Evolutionary conservation across 2,329 filamentous ascomycete genomes (phyloP), one percentile per base, ranked within the genome.

Genomic region (Lasiodiplodia theobromae): DNA sequence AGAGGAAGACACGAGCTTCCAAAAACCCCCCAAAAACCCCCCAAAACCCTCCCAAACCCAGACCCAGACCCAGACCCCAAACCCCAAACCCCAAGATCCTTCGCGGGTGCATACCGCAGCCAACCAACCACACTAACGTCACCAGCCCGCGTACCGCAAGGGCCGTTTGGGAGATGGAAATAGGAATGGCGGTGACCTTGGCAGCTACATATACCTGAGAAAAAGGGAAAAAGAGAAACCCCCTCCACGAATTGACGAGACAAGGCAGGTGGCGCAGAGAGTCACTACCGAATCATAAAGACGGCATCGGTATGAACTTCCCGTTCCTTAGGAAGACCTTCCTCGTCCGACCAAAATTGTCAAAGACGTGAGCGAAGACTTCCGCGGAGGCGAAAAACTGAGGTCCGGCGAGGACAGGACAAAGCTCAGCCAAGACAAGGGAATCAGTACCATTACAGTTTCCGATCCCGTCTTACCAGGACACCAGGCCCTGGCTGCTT

Each of bases 191-290:
- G 31, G 53, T n/a, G 28, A 12, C 53, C 3, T 56, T n/a, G 53
- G 31, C 53, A 56, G 53, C 53, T 37, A 56, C 53, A 56, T 7
- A n/a, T 34, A 56, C 53, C 53, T 18, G 53, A 56, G 53, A 37
- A n/a, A 56, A 56, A 56, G 23, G 23, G 10, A 37, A 56, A 56
- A 21, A 56, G 6, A n/a, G 18, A 31, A 37, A 31, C 23, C 31
- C 31, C 31, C 31, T 34, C 31, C 31, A 34, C 31, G 31, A 34
- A 34, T 34, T 34, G 31, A 34, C 31, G 31, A 34, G 31, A 34
- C 23, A 34, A 37, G 18, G 4, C 14, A 56, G 16, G 23, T 28
- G 28, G 28, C 53, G 53, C 51, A 54, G 51, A 28, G 23, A 54
- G 25, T 10, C 23, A 54, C 16, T 21, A 51, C 49, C 49, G 49